phyloP scores from a whole-genome alignment of 352 stramenopile species.

The Phytopythium litorale region DNA sequence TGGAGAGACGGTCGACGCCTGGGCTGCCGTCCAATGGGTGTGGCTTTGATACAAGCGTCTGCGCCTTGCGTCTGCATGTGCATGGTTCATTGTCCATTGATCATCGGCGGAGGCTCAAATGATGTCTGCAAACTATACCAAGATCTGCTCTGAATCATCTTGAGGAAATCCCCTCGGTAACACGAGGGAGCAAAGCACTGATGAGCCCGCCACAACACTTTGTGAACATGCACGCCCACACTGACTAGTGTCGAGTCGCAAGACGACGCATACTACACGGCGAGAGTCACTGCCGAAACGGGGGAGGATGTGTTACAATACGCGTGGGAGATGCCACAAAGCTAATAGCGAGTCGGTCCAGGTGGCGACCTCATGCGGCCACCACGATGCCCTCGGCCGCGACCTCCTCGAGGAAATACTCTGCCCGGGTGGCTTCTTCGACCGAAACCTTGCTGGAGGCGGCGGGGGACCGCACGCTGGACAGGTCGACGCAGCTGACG shows the following conservation, averaged over 20 bases:
- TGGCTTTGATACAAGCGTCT: neutral
- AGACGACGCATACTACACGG: too few species aligned
- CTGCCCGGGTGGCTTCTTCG: conserved; percentile 2
- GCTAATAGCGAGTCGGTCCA: too few species aligned
- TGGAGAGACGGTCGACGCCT: too few species aligned
- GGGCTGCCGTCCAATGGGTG: too few species aligned
- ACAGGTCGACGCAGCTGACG: neutral
- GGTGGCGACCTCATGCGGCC: neutral
- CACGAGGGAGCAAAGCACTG: conserved; percentile 68
- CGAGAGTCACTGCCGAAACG: too few species aligned
- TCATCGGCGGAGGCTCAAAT: conserved; percentile 22
- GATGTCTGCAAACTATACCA: conserved; percentile 78
- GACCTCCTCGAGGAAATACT: neutral
- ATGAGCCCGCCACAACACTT: conserved; percentile 34
- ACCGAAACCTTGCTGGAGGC: neutral
- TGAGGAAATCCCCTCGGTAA: conserved; percentile 83
- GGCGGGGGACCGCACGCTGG: neutral
- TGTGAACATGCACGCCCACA: neutral
- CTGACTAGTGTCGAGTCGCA: too few species aligned
- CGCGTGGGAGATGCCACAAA: too few species aligned
- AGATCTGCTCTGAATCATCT: conserved; percentile 81
- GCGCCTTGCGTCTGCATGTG: neutral
- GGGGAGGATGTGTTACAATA: too few species aligned
- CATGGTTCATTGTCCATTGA: neutral
- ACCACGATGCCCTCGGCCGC: neutral